Evolutionary conservation across 1,284 basidiomycete genomes (phyloP).

Genomic region (Moesziomyces sp.): DNA sequence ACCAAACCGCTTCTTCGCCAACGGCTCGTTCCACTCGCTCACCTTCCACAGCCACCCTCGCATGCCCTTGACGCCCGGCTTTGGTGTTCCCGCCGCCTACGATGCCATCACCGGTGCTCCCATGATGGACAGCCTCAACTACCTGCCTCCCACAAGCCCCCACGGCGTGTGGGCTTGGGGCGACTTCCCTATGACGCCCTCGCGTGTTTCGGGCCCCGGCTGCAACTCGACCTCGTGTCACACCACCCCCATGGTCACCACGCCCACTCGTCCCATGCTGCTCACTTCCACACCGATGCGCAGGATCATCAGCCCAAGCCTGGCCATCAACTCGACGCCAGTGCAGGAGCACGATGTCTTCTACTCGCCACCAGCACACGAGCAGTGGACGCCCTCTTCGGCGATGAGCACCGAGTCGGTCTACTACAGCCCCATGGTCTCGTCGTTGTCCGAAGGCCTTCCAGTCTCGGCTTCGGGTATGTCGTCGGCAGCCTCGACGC

Average conservation of each 20-base stretch:
- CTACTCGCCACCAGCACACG: slow-evolving; percentile 45
- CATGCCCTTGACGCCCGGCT: slow-evolving; percentile 43
- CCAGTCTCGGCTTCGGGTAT: slow-evolving; percentile 21
- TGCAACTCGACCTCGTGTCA: slow-evolving; percentile 36
- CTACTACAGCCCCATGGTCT: slow-evolving; percentile 47
- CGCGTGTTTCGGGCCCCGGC: slow-evolving; percentile 29
- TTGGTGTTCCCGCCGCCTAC: slow-evolving; percentile 27
- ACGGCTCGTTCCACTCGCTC: slow-evolving; percentile 51
- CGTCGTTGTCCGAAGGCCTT: slow-evolving; percentile 39
- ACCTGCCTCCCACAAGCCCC: slow-evolving; percentile 43
- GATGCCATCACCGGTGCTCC: slow-evolving; percentile 32
- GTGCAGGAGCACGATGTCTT: slow-evolving; percentile 48
- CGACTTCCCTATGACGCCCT: slow-evolving; percentile 48
- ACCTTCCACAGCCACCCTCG: slow-evolving; percentile 51
- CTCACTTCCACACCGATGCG: slow-evolving; percentile 49
- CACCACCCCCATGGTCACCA: slow-evolving; percentile 40
- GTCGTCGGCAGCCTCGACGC: slow-evolving; percentile 48
- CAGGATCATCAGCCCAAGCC: slow-evolving; percentile 50
- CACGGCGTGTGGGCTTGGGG: slow-evolving; percentile 48
- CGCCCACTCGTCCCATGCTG: slow-evolving; percentile 33
- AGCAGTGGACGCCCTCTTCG: slow-evolving; percentile 45
- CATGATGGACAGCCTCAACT: slow-evolving; percentile 44
- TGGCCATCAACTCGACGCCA: slow-evolving; percentile 49
- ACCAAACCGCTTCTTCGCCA: slow-evolving; percentile 45
- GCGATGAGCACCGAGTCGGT: slow-evolving; percentile 49